Evolutionary conservation across 2,329 filamentous ascomycete genomes (phyloP), one percentile per base, ranked within the genome.

Genomic region (Penicillium sp.): DNA sequence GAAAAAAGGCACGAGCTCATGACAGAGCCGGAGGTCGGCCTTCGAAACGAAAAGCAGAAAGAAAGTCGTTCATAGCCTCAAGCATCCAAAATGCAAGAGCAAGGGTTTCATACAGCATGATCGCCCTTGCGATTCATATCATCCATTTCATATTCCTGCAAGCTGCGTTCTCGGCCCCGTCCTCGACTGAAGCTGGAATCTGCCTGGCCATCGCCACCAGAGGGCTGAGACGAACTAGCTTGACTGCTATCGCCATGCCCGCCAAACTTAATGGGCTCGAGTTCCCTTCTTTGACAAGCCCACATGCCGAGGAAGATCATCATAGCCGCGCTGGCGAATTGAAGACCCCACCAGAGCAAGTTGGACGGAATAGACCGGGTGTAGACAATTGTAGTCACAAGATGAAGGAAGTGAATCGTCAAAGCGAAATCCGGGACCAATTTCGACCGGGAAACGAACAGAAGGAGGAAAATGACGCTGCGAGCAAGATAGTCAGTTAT

Each of bases 361-460:
- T 93, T 87, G 9, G 82, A 80, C 1, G 94, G 94, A 27, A 97
- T 70, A 9, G 84, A 82, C 66, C 86, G 85, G 3, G 89, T 88
- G 74, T 96, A 96, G 32, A 96, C 72, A 18, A 86, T 87, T 27
- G 90, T 89, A 65, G 90, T 74, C 65, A 94, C 60, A 49, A 96
- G 83, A 71, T 96, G 90, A 40, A 96, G 78, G 71, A 89, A 83
- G 76, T 96, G 91, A 16, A 97, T 83, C 2, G 93, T 96, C 22
- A 97, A 79, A 31, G 91, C 90, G 72, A 97, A 99, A 75, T 99
- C 94, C 62, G 91, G 91, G 47, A 97, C 89, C 56, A 97, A 88
- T 73, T 97, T 97, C 45, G 89, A 94, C 58, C 94, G 90, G 18
- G 88, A 87, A 62, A 99, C 85, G 54, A 97, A 79, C 50, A 93